A percentile compares a stretch with the other conserved stretches of the same genome.
Evolutionary conservation across 805 yeast genomes (phyloP).

Genomic region (Saccharomyces kudriavzevii): DNA sequence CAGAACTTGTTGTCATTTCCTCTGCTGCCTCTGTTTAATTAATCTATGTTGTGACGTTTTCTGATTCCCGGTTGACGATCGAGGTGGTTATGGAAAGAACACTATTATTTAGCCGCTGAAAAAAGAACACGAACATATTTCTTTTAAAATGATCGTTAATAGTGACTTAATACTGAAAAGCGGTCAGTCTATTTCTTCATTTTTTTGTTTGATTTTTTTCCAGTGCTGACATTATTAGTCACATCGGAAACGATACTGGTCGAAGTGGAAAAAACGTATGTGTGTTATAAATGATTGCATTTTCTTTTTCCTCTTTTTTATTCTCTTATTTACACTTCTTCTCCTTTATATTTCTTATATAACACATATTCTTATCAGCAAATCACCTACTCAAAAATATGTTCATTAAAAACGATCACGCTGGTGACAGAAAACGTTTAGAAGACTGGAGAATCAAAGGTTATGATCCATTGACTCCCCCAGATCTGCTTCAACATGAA

Average conservation of each 20-base stretch:
- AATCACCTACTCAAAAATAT: constrained; percentile 33
- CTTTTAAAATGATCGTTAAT: neutral
- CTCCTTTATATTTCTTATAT: neutral
- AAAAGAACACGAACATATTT: neutral
- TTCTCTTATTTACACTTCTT: neutral
- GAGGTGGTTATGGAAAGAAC: neutral
- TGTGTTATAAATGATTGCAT: neutral
- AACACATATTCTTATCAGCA: neutral
- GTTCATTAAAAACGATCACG: constrained; percentile 78
- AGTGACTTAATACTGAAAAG: neutral
- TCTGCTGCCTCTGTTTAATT: constrained; percentile 12
- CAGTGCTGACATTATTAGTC: neutral
- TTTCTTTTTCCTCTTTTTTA: neutral
- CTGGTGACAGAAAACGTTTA: constrained; percentile 73
- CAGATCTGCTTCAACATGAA: constrained; percentile 85
- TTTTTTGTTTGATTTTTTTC: neutral
- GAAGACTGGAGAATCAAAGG: constrained; percentile 79
- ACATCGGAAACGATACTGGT: neutral
- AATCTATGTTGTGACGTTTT: constrained; percentile 10
- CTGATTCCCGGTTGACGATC: neutral
- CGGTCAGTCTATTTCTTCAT: neutral
- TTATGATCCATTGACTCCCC: constrained; percentile 93
- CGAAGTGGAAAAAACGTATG: neutral
- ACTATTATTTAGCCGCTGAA: neutral
- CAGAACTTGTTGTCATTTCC: constrained; percentile 10